A percentile compares a stretch with the other conserved stretches of the same genome.
Conservation (phyloP, 768 basidiomycete genomes). For the Collybia mongolica region DNA sequence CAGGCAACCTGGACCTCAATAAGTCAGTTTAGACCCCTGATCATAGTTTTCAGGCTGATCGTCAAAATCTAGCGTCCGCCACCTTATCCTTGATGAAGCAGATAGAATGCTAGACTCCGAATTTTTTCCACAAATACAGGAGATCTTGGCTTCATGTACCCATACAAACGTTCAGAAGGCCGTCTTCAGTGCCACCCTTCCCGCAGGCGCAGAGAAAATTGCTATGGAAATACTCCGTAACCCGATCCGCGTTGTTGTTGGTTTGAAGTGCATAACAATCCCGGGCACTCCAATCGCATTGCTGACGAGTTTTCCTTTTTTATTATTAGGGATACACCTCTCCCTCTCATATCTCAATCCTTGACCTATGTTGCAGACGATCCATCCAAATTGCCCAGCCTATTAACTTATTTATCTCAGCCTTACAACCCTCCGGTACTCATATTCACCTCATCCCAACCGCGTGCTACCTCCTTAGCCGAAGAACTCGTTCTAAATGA, state of each 20-base stretch:
- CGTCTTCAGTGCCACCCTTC: constrained; percentile 94
- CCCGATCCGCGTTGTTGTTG: constrained; percentile 93
- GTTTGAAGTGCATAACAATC: constrained; percentile 72
- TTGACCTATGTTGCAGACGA: constrained; percentile 93
- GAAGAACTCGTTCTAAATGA: constrained; percentile 81
- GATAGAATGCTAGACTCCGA: constrained; percentile 89
- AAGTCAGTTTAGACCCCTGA: constrained; percentile 54
- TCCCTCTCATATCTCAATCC: constrained; percentile 85
- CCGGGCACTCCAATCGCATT: background rate
- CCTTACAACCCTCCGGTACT: constrained; percentile 90
- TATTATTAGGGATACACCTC: constrained; percentile 79
- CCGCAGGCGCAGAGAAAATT: constrained; percentile 81
- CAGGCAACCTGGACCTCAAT: constrained; percentile 60
- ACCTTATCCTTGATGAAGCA: constrained; percentile 88
- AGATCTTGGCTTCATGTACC: constrained; percentile 78
- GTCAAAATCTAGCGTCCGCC: constrained; percentile 64
- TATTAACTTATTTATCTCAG: constrained; percentile 75
- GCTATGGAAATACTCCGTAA: constrained; percentile 84
- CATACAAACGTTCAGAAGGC: constrained; percentile 74
- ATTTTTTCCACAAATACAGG: constrained; percentile 86
- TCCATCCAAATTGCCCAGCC: constrained; percentile 88
- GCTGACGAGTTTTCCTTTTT: background rate
- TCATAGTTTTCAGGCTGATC: constrained; percentile 1
- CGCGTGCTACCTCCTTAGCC: constrained; percentile 75
- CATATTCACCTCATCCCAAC: constrained; percentile 89